These are phyloP conservation scores for Parietichytrium sp. DNA, from an alignment of 108 stramenopile species.

Conservation along the genomic window DNA sequence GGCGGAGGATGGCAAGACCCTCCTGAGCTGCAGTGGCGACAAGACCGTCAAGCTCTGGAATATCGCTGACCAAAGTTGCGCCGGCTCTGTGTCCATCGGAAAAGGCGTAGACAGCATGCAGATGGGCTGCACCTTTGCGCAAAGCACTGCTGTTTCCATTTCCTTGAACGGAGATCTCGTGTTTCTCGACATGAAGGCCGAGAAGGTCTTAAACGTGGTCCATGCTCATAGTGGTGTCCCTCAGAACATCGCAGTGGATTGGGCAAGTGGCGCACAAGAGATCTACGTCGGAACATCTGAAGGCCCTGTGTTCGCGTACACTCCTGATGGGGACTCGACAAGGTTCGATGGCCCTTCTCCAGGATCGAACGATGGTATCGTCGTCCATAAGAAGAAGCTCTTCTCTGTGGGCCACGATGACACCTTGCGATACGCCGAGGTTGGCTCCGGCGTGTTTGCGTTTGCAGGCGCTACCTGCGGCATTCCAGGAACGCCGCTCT, in stretches of 20 bases:
- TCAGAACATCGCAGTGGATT: not conserved
- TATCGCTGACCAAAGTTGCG: not conserved
- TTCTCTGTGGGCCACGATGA: constrained; percentile 7
- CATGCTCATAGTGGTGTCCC: not conserved
- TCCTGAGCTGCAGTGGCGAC: not conserved
- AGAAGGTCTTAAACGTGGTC: not conserved
- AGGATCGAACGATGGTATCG: not conserved
- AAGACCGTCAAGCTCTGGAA: constrained; percentile 38
- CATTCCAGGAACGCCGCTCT: not conserved
- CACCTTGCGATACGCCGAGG: not conserved
- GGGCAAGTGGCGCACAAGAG: not conserved
- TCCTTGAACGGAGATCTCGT: not conserved
- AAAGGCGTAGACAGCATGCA: not conserved
- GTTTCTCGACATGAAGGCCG: not conserved
- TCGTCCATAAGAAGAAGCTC: not conserved
- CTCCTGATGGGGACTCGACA: not conserved
- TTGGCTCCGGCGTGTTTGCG: not conserved
- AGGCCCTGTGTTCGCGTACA: not conserved
- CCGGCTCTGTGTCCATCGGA: not conserved
- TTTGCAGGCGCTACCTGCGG: not conserved
- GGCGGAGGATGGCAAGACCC: not conserved
- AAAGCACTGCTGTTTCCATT: not conserved
- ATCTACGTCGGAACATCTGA: not conserved
- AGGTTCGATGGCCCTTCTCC: not conserved
- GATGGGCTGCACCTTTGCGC: constrained; percentile 1